These are phyloP conservation scores for Naematelia aurantialba DNA, from an alignment of 768 basidiomycete genomes.

Conservation along the genomic window DNA sequence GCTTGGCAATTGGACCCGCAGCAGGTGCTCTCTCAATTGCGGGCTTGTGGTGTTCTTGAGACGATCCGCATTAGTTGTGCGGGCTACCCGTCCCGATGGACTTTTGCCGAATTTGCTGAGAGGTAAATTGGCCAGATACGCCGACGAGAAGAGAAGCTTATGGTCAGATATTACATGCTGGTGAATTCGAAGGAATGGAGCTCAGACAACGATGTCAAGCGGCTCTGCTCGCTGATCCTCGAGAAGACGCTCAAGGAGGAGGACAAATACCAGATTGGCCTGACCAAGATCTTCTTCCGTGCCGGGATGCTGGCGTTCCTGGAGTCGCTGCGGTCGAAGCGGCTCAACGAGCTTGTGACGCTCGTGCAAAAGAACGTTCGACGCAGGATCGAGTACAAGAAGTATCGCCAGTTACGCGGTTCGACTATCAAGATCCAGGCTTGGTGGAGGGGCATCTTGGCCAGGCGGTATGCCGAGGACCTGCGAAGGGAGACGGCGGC, in stretches of 20 bases:
- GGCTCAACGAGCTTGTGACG: slow-evolving; percentile 85
- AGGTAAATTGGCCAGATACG: slow-evolving; percentile 69
- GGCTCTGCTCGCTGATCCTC: slow-evolving; percentile 78
- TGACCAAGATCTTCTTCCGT: slow-evolving; percentile 98
- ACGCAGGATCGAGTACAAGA: slow-evolving; percentile 74
- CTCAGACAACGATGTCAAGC: slow-evolving; percentile 66
- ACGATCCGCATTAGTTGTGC: slow-evolving; percentile 98
- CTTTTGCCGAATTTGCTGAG: slow-evolving; percentile 96
- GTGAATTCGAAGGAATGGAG: slow-evolving; percentile 82
- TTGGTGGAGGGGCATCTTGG: slow-evolving; percentile 87
- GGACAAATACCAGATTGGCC: slow-evolving; percentile 94
- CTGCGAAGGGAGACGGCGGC: slow-evolving; percentile 74
- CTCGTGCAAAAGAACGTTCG: slow-evolving; percentile 97
- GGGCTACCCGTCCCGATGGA: slow-evolving; percentile 97
- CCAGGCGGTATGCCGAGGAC: slow-evolving; percentile 64
- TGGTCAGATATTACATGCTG: slow-evolving; percentile 88
- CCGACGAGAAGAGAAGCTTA: slow-evolving; percentile 4
- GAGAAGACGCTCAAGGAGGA: slow-evolving; percentile 81
- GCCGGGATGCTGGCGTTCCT: slow-evolving; percentile 97
- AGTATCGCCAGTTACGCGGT: slow-evolving; percentile 65
- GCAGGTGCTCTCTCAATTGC: slow-evolving; percentile 87
- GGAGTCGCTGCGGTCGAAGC: slow-evolving; percentile 80
- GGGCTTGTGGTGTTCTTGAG: slow-evolving; percentile 97
- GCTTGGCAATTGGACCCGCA: slow-evolving; percentile 97
- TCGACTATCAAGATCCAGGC: slow-evolving; percentile 84